Evolutionary conservation across 768 basidiomycete species (phyloP).

Genomic region (Boletus insuetus): DNA sequence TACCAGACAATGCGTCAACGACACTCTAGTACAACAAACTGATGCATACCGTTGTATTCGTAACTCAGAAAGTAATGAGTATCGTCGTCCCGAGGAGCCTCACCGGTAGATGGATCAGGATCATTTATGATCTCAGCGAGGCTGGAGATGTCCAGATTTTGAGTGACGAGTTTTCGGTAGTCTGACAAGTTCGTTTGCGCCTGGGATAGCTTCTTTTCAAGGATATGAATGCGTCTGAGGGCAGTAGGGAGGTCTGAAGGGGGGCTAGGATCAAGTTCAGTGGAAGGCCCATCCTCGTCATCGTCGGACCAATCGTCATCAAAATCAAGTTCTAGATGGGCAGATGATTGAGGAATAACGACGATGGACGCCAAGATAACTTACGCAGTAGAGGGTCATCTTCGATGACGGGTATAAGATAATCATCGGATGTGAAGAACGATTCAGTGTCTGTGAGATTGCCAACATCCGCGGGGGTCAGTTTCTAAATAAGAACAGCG

Average conservation of each 20-base stretch:
- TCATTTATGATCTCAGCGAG: constrained; percentile 44
- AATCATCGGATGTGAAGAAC: constrained; percentile 72
- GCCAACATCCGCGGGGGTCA: constrained; percentile 42
- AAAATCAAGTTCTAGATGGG: constrained; percentile 53
- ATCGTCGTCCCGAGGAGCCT: constrained; percentile 70
- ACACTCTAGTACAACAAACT: neutral
- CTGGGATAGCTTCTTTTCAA: constrained; percentile 61
- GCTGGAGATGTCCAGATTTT: constrained; percentile 47
- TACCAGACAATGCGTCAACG: too few species aligned
- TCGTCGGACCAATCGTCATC: constrained; percentile 78
- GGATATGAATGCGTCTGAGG: constrained; percentile 46
- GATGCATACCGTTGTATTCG: constrained; percentile 68
- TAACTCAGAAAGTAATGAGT: constrained; percentile 94
- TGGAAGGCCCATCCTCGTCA: neutral
- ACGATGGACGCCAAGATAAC: constrained; percentile 24
- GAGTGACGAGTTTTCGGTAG: constrained; percentile 56
- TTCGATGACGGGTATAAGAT: constrained; percentile 77
- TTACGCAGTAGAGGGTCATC: constrained; percentile 89
- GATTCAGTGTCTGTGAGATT: constrained; percentile 54
- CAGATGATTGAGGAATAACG: neutral
- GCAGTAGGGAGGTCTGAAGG: constrained; percentile 35
- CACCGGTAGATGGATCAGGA: constrained; percentile 22
- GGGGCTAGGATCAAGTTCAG: constrained; percentile 1
- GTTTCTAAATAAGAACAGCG: constrained; percentile 43
- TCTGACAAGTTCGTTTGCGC: constrained; percentile 61